Percentiles rank a stretch among this genome's conserved stretches.
Conservation (phyloP, 768 basidiomycete species). For the Tulasnella sp. region DNA sequence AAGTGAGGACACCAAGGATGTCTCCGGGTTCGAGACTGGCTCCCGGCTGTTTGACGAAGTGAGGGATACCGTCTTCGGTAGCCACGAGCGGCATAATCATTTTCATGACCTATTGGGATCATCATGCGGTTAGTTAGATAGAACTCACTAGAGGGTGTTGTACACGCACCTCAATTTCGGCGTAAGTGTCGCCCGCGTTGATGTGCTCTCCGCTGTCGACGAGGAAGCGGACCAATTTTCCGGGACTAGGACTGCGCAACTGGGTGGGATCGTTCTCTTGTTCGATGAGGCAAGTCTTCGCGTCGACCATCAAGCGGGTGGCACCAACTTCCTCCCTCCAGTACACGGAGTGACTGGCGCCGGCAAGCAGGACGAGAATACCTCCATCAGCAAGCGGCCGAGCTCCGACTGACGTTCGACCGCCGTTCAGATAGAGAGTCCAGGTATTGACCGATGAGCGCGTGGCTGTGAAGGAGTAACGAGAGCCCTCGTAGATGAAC, state of each 20-base stretch:
- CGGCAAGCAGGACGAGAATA: conserved; percentile 80
- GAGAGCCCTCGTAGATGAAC: conserved; percentile 93
- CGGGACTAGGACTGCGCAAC: conserved; percentile 88
- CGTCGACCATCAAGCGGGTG: conserved; percentile 82
- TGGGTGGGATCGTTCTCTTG: conserved; percentile 99
- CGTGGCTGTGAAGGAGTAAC: conserved; percentile 92
- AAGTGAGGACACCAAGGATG: conserved; percentile 90
- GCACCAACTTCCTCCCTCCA: conserved; percentile 98
- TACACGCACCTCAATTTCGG: conserved; percentile 80
- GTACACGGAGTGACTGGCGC: conserved; percentile 93
- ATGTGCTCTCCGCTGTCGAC: conserved; percentile 97
- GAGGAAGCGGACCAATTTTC: conserved; percentile 88
- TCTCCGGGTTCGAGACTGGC: conserved; percentile 94
- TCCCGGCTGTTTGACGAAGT: conserved; percentile 96
- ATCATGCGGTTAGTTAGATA: neutral
- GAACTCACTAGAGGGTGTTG: neutral
- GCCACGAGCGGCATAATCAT: conserved; percentile 99
- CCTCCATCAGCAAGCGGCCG: conserved; percentile 92
- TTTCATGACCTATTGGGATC: conserved; percentile 68
- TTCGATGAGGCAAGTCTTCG: conserved; percentile 96
- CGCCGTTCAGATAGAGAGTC: conserved; percentile 95
- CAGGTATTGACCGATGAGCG: conserved; percentile 80
- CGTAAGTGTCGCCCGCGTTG: conserved; percentile 92
- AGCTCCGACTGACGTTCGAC: conserved; percentile 82
- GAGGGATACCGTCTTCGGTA: conserved; percentile 85